These are phyloP conservation scores for Suhomyces chickasaworum DNA, from an alignment of 1,139 yeast genomes.

Conservation along the genomic window DNA sequence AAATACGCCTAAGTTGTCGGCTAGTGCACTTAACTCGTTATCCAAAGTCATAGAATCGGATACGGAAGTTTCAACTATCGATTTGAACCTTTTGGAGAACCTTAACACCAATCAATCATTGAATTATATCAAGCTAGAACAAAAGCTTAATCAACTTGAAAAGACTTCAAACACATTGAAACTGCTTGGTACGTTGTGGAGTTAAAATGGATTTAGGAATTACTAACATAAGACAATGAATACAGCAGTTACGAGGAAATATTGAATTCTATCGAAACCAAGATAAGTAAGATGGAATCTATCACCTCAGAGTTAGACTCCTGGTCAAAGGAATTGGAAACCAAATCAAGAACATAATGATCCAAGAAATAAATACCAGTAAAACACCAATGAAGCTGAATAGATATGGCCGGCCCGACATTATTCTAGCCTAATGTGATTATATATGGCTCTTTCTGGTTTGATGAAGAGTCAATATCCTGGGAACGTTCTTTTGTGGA, in stretches of 20 bases:
- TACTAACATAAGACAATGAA: slow-evolving; percentile 31
- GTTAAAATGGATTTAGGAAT: no score
- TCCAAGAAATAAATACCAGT: no score
- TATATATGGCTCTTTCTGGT: no score
- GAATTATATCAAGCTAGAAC: slow-evolving; percentile 57
- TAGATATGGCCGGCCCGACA: no score
- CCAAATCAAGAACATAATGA: slow-evolving; percentile 23
- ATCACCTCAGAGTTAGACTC: slow-evolving; percentile 58
- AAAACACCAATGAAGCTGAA: no score
- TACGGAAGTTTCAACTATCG: slow-evolving; percentile 54
- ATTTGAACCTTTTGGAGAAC: slow-evolving; percentile 54
- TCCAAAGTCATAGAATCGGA: slow-evolving; percentile 48
- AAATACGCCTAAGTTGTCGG: slow-evolving; percentile 34
- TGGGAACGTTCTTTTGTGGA: no score
- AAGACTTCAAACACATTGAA: slow-evolving; percentile 33
- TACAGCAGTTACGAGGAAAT: slow-evolving; percentile 30
- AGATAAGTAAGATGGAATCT: slow-evolving; percentile 46
- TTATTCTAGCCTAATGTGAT: no score
- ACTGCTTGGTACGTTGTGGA: slow-evolving; percentile 33
- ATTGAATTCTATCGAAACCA: slow-evolving; percentile 46
- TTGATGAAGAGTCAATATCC: no score
- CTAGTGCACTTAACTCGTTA: slow-evolving; percentile 31
- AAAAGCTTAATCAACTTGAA: slow-evolving; percentile 43
- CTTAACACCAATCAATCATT: slow-evolving; percentile 60
- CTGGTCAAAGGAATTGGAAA: slow-evolving; percentile 59